Conservation (phyloP, 2,329 filamentous ascomycete species). For the Tolypocladium amazonense region DNA sequence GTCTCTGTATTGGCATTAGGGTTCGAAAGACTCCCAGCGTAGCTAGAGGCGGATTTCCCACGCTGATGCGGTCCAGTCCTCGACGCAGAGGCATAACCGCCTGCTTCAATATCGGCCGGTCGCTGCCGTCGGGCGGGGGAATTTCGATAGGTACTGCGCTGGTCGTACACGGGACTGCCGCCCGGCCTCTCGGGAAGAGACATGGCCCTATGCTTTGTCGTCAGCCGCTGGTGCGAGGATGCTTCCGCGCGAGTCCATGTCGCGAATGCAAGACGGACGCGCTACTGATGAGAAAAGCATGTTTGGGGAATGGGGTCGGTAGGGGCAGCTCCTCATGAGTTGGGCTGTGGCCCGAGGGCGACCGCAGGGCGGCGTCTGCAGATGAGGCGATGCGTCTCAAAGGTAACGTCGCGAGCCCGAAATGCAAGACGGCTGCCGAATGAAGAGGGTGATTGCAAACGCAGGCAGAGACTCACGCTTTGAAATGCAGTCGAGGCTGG, state of each 20-base stretch:
- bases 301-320: not conserved
- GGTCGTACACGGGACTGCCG: constrained; percentile 48
- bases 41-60: constrained; percentile 47
- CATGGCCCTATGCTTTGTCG: constrained; percentile 34
- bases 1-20: constrained; percentile 46
- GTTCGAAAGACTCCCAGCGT: constrained; percentile 44
- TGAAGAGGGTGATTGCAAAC: not conserved
- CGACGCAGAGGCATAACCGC: constrained; percentile 34
- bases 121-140: constrained; percentile 56
- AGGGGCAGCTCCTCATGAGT: not conserved
- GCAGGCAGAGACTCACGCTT: not conserved
- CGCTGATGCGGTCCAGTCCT: constrained; percentile 37
- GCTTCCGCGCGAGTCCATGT: not conserved
- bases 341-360: not conserved
- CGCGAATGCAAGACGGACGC: not conserved
- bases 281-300: not conserved
- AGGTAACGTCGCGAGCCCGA: not conserved
- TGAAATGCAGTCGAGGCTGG: not conserved
- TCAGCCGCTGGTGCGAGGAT: constrained; percentile 8
- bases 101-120: constrained; percentile 61
- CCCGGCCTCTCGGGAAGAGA: constrained; percentile 56
- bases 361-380: not conserved
- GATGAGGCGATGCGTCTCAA: not conserved
- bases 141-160: constrained; percentile 54
- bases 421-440: not conserved